A percentile compares a stretch with the other conserved stretches of the same genome.
These are phyloP conservation scores for Trichoderma simmonsii DNA, from an alignment of 2,329 filamentous ascomycete genomes.

Conservation along the genomic window DNA sequence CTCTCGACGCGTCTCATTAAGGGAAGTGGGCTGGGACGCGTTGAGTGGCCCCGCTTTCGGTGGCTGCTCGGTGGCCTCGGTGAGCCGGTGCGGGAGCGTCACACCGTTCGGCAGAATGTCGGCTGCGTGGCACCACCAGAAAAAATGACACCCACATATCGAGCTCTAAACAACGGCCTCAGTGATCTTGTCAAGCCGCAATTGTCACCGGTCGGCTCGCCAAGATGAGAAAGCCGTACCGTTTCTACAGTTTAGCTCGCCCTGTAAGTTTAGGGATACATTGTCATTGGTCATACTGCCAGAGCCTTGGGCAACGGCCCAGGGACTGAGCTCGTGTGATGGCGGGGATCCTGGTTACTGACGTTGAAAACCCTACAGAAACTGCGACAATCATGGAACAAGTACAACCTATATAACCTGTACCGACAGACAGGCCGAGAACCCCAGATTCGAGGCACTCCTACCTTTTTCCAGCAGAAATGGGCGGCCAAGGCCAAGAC, in stretches of 20 bases:
- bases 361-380: slow-evolving; percentile 54
- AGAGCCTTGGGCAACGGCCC: not conserved
- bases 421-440: slow-evolving; percentile 37
- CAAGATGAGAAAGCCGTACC: slow-evolving; percentile 54
- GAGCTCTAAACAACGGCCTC: slow-evolving; percentile 10
- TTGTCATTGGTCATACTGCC: not conserved
- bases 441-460: slow-evolving; percentile 31
- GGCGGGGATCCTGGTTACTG: slow-evolving; percentile 4
- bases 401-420: slow-evolving; percentile 94
- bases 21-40: slow-evolving; percentile 23
- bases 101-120: not conserved
- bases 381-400: slow-evolving; percentile 95
- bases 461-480: slow-evolving; percentile 97
- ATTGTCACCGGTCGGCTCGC: slow-evolving; percentile 26
- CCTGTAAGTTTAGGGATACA: slow-evolving; percentile 50
- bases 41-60: slow-evolving; percentile 25
- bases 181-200: slow-evolving; percentile 15
- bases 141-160: slow-evolving; percentile 17
- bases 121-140: slow-evolving; percentile 13
- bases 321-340: not conserved
- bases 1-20: slow-evolving; percentile 20
- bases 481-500: slow-evolving; percentile 84
- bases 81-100: not conserved
- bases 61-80: not conserved
- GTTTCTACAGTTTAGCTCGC: slow-evolving; percentile 65